Percentiles rank a stretch among this genome's conserved stretches.
These are phyloP conservation scores for Podospora australis DNA, from an alignment of 495 filamentous ascomycete species.

Conservation along the genomic window DNA sequence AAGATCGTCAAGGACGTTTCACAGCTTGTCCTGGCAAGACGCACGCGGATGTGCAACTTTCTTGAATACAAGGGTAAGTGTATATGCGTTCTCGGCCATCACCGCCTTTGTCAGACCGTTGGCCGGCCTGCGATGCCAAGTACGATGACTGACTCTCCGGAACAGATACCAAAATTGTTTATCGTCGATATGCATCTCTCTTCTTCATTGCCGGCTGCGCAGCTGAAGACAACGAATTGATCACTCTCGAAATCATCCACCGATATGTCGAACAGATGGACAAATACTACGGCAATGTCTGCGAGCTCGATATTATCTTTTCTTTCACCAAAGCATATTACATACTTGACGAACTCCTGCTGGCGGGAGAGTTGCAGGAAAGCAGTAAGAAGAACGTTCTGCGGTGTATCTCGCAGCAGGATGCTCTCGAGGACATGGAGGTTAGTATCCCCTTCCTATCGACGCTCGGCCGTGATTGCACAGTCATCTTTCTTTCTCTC, in stretches of 20 bases:
- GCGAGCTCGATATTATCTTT: constrained; percentile 97
- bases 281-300: constrained; percentile 99
- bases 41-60: constrained; percentile 99
- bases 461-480: constrained; percentile 7
- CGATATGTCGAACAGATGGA: constrained; percentile 99
- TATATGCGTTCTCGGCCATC: background rate
- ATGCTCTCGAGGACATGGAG: constrained; percentile 96
- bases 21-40: constrained; percentile 88
- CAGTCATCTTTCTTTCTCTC: constrained; percentile 1
- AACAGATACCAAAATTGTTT: constrained; percentile 95
- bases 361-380: constrained; percentile 96
- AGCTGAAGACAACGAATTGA: constrained; percentile 93
- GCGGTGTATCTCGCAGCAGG: constrained; percentile 88
- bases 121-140: background rate
- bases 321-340: constrained; percentile 93
- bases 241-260: constrained; percentile 96
- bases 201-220: constrained; percentile 98
- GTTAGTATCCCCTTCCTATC: constrained; percentile 50
- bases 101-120: constrained; percentile 4
- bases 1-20: constrained; percentile 99
- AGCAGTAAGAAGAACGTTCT: constrained; percentile 98
- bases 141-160: too few relatives aligned
- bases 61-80: constrained; percentile 90
- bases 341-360: constrained; percentile 92
- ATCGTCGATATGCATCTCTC: constrained; percentile 95